Evolutionary conservation across 1,284 basidiomycete genomes (phyloP).

Genomic region (Naganishia sp.): DNA sequence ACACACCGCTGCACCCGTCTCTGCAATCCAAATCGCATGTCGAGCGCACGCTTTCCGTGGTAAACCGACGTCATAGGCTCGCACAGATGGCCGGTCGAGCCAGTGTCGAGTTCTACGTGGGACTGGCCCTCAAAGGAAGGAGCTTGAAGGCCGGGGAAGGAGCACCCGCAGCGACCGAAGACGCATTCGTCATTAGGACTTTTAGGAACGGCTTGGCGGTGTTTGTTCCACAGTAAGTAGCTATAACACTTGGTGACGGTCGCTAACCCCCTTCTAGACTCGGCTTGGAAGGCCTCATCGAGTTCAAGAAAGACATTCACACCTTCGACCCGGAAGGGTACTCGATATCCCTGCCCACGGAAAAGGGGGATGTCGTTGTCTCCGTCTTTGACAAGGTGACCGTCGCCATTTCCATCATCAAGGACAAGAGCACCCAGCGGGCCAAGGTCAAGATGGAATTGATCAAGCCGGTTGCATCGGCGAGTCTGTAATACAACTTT

Average conservation of each 20-base stretch:
- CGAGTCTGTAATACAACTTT: conserved; percentile 38
- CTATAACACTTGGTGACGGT: too few species aligned
- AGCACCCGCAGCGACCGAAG: conserved; percentile 63
- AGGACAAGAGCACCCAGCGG: conserved; percentile 90
- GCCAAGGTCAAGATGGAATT: conserved; percentile 71
- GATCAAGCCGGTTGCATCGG: conserved; percentile 47
- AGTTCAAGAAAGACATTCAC: conserved; percentile 78
- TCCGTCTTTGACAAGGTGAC: conserved; percentile 89
- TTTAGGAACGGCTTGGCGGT: conserved; percentile 95
- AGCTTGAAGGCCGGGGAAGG: conserved; percentile 57
- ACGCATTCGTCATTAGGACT: conserved; percentile 91
- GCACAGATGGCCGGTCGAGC: conserved; percentile 96
- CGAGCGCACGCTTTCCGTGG: conserved; percentile 79
- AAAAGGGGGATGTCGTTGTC: conserved; percentile 60
- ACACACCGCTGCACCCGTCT: conserved; percentile 77
- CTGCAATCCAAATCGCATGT: conserved; percentile 88
- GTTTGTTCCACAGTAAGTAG: conserved; percentile 86
- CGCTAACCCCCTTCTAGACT: conserved; percentile 59
- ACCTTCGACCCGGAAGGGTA: conserved; percentile 92
- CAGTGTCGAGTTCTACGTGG: conserved; percentile 96
- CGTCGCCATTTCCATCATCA: conserved; percentile 88
- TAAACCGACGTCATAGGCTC: conserved; percentile 90
- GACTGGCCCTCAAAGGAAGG: conserved; percentile 78
- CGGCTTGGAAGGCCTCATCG: conserved; percentile 90
- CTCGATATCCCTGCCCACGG: conserved; percentile 68